Conservation (phyloP, 1,284 basidiomycete species). For the Ceratobasidium sp. region DNA sequence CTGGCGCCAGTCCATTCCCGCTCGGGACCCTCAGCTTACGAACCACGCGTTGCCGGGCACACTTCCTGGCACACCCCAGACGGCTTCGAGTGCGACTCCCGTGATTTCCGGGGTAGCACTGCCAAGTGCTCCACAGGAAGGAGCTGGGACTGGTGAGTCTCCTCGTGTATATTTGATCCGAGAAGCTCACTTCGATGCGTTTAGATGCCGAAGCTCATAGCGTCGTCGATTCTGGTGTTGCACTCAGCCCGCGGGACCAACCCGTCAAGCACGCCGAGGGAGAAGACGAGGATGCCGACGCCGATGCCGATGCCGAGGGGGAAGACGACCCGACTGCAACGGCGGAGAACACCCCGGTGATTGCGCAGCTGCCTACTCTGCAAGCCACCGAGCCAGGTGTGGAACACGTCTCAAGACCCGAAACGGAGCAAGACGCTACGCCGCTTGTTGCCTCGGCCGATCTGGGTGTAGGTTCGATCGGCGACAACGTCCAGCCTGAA, state of each 20-base stretch:
- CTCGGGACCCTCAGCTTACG: conserved; percentile 25
- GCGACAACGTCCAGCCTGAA: neutral
- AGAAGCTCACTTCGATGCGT: neutral
- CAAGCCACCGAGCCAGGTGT: neutral
- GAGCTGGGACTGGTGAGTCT: neutral
- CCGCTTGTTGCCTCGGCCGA: neutral
- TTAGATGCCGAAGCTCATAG: conserved; percentile 11
- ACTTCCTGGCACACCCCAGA: conserved; percentile 13
- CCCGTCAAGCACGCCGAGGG: neutral
- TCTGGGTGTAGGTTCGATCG: neutral
- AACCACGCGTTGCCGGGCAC: conserved; percentile 27
- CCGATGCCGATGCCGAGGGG: conserved; percentile 7
- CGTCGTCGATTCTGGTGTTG: conserved; percentile 21
- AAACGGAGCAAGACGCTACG: neutral
- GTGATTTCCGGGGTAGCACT: neutral
- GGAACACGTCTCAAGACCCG: neutral
- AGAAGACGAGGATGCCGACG: conserved; percentile 12
- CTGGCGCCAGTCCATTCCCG: neutral
- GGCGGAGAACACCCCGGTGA: conserved; percentile 25
- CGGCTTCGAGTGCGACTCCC: conserved; percentile 12
- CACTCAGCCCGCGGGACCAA: conserved; percentile 10
- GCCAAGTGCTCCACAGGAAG: neutral
- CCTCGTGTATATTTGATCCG: neutral
- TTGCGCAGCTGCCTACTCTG: conserved; percentile 7
- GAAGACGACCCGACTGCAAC: conserved; percentile 30